Base-by-base conservation (phyloP, 1,284 basidiomycete species). In the Microbotryum scabiosae region DNA sequence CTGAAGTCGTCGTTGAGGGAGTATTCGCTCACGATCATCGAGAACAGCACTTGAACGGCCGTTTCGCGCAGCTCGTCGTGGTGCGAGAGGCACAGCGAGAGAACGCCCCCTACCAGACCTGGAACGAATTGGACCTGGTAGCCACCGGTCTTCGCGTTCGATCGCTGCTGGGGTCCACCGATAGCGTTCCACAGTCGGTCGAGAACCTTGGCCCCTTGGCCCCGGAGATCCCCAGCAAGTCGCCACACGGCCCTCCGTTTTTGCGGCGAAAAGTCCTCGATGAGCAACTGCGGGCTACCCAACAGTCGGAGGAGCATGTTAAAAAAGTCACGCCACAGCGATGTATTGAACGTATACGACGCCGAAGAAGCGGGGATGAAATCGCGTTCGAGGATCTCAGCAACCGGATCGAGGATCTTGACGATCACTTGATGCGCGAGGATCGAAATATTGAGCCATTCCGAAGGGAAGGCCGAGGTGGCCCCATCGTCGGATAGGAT, bases 391-490 rank as follows among this genome's bases (percentile, higher is more conserved):
- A 98, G 78, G 44, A 96, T 78, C 8, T 82, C 80, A 3, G 88
- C 81, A 21, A 93, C 80, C 9, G 89, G 85, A 56, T 90, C 87
- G 78, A 90, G 85, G 77, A 94, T 84, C 76, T 90, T 91, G 73
- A 93, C 82, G 67, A 93, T 76, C 44, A 90, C 86, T 66, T 87
- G 88, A 75, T 96, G 92, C 0, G 87, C 85, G 63, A 97, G 79
- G 57, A 96, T 85, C 68, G 89, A 90, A 69, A 94, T 83, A 65
- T 94, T 97, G 65, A 97, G 80, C 94, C 94, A 97, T 51, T 85
- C 85, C 65, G 80, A 82, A 0, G 93, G 91, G 79, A 90, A 97
- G 0, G 92, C 88, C 36, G 36, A 5, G 16, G 36, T 12, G 12
- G 36, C 4, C 14, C 36, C 16, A 51, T 93, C 86, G 70, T 90